Evolutionary conservation across 192 early-diverging fungal genomes (phyloP).

Genomic region (Rhizophagus sp.): DNA sequence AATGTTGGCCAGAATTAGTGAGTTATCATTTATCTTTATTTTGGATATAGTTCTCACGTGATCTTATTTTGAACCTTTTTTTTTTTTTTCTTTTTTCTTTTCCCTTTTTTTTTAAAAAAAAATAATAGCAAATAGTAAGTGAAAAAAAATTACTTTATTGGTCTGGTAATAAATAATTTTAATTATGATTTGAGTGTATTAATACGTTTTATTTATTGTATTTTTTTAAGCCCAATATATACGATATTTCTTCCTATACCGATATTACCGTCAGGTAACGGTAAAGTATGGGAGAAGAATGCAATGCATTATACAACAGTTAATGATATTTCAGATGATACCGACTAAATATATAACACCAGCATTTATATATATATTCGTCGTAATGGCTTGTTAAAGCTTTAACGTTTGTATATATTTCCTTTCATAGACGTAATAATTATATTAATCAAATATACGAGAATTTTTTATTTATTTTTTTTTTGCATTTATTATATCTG

Average conservation of each 20-base stretch:
- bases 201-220: background rate
- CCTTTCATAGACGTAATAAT: background rate
- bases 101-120: background rate
- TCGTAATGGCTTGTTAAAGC: background rate
- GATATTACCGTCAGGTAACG: slow-evolving; percentile 51
- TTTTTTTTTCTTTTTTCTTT: background rate
- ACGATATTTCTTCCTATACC: slow-evolving; percentile 52
- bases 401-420: background rate
- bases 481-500: background rate
- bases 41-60: background rate
- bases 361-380: background rate
- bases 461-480: background rate
- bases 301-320: slow-evolving; percentile 13
- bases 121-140: slow-evolving; percentile 18
- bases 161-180: background rate
- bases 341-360: background rate
- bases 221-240: slow-evolving; percentile 47
- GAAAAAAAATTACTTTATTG: background rate
- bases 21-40: slow-evolving; percentile 12
- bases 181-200: background rate
- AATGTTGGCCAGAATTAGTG: slow-evolving; percentile 54
- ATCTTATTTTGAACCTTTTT: background rate
- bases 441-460: background rate
- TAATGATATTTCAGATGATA: slow-evolving; percentile 20
- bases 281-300: slow-evolving; percentile 46